Conservation (phyloP, 2,329 filamentous ascomycete species). For the Thielaviopsis musarum region DNA sequence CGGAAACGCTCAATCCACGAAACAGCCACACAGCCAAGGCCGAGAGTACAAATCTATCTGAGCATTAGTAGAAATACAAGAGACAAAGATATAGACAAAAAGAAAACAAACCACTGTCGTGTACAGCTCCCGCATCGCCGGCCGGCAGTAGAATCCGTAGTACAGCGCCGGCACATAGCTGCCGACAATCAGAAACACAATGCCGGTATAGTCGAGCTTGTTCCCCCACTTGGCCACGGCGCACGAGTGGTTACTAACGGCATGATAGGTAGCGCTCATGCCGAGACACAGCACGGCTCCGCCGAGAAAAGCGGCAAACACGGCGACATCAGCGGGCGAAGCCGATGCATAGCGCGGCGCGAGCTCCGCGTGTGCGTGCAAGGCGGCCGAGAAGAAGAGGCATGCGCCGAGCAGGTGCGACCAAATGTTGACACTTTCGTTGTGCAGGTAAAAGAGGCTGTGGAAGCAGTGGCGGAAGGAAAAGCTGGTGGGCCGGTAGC, state of each 20-base stretch:
- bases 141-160: conserved; percentile 66
- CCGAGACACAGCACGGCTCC: conserved; percentile 58
- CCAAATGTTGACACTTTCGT: conserved; percentile 48
- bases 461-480: conserved; percentile 29
- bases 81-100: background rate
- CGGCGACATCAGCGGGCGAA: conserved; percentile 44
- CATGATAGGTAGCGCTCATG: conserved; percentile 74
- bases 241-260: conserved; percentile 69
- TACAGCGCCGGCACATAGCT: conserved; percentile 79
- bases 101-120: conserved; percentile 48
- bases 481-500: conserved; percentile 35
- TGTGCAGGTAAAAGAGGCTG: conserved; percentile 39
- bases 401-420: conserved; percentile 49
- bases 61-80: background rate
- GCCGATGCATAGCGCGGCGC: conserved; percentile 50
- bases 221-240: conserved; percentile 70
- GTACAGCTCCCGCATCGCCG: conserved; percentile 50
- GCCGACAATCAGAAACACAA: conserved; percentile 79
- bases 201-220: conserved; percentile 86
- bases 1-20: conserved; percentile 72
- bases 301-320: conserved; percentile 62
- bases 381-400: conserved; percentile 33
- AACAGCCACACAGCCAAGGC: conserved; percentile 56
- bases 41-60: conserved; percentile 59
- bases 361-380: conserved; percentile 39